Percentiles rank a stretch among this genome's conserved stretches.
Evolutionary conservation across 805 yeast species (phyloP).

Genomic region (Candida ulmi): DNA sequence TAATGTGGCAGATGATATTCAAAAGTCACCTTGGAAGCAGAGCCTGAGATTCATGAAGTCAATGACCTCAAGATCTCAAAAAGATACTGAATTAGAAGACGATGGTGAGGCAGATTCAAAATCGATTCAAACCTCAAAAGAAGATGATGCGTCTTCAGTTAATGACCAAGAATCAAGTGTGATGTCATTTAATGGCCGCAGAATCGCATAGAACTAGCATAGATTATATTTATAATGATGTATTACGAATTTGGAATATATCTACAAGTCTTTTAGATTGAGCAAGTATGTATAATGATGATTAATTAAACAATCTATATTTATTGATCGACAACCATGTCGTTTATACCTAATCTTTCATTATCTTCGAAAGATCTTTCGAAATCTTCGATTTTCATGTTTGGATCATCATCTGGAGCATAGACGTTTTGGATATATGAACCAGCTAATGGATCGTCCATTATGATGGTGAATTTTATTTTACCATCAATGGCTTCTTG

Average conservation of each 20-base stretch:
- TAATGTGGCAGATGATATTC: too few species aligned
- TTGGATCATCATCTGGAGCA: constrained; percentile 98
- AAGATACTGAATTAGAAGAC: neutral
- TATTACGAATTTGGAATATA: neutral
- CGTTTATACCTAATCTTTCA: constrained; percentile 80
- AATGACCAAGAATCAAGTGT: neutral
- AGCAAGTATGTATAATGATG: too few species aligned
- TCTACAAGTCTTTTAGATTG: too few species aligned
- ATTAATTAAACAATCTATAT: too few species aligned
- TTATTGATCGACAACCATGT: constrained; percentile 27
- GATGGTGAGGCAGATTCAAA: neutral
- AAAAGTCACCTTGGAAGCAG: too few species aligned
- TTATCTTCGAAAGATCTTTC: constrained; percentile 87
- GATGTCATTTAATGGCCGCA: neutral
- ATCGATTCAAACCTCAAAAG: neutral
- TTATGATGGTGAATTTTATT: constrained; percentile 70
- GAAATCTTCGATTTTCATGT: constrained; percentile 85
- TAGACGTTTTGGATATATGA: constrained; percentile 97
- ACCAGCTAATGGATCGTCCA: constrained; percentile 95
- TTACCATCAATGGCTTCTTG: constrained; percentile 80
- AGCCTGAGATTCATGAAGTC: too few species aligned
- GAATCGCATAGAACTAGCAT: neutral
- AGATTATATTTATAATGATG: neutral
- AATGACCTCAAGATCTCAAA: too few species aligned
- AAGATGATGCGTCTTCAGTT: neutral